Percentiles rank a stretch among this genome's conserved stretches.
These are phyloP conservation scores for Lodderomyces orthopsilosis DNA, from an alignment of 1,139 yeast species.

Conservation along the genomic window DNA sequence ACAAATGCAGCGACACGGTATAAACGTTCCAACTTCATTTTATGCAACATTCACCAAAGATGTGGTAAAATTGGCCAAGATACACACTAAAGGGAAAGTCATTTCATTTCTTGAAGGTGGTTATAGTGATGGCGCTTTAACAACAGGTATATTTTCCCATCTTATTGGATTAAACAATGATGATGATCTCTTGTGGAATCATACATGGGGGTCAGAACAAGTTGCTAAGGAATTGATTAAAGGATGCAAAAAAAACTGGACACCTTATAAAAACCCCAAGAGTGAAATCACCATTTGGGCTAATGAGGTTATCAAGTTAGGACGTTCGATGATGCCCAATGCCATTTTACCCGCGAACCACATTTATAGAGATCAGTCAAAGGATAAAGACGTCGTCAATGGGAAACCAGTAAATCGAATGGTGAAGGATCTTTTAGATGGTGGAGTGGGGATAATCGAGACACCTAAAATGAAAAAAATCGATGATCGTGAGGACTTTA, in stretches of 20 bases:
- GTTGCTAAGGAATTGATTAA: slow-evolving; percentile 64
- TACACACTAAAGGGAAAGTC: slow-evolving; percentile 61
- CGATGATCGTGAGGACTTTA: slow-evolving; percentile 25
- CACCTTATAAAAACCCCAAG: slow-evolving; percentile 50
- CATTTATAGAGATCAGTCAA: slow-evolving; percentile 31
- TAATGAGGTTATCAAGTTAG: slow-evolving; percentile 63
- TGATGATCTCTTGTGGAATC: slow-evolving; percentile 55
- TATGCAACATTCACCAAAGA: slow-evolving; percentile 74
- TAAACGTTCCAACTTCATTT: slow-evolving; percentile 79
- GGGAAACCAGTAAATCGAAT: slow-evolving; percentile 24
- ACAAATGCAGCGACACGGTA: slow-evolving; percentile 84
- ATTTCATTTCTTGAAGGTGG: slow-evolving; percentile 83
- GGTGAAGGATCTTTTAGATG: slow-evolving; percentile 30
- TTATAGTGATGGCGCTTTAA: slow-evolving; percentile 77
- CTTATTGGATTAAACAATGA: slow-evolving; percentile 56
- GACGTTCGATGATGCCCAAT: slow-evolving; percentile 68
- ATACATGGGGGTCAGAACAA: slow-evolving; percentile 59
- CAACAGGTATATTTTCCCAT: slow-evolving; percentile 80
- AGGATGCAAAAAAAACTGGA: slow-evolving; percentile 72
- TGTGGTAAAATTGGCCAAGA: slow-evolving; percentile 60
- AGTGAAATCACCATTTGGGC: slow-evolving; percentile 59
- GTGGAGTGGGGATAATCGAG: slow-evolving; percentile 11
- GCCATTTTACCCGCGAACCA: slow-evolving; percentile 42
- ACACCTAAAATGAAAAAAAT: slow-evolving; percentile 27
- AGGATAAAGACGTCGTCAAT: slow-evolving; percentile 7